phyloP scores from a whole-genome alignment of 495 filamentous ascomycete species.

The Pseudevernia furfuracea region DNA sequence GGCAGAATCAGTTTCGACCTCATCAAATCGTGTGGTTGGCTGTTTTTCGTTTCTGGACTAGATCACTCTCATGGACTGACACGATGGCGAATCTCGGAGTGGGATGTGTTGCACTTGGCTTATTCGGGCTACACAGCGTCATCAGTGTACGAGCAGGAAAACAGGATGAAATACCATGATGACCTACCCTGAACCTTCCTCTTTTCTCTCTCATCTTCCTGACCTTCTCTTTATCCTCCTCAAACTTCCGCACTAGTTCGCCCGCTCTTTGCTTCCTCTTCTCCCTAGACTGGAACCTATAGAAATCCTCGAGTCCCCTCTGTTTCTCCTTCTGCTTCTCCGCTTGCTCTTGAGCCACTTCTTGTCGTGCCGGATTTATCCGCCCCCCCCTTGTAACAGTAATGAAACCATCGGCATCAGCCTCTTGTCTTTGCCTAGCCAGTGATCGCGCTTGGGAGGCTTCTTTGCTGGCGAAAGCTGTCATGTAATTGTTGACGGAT shows the following conservation, averaged over 20 bases:
- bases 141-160: slow-evolving; percentile 17
- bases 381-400: slow-evolving; percentile 75
- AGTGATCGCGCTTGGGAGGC: slow-evolving; percentile 55
- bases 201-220: slow-evolving; percentile 44
- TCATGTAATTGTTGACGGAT: slow-evolving; percentile 76
- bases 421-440: slow-evolving; percentile 58
- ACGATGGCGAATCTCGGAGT: background rate
- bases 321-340: slow-evolving; percentile 67
- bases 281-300: slow-evolving; percentile 88
- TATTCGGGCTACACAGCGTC: slow-evolving; percentile 38
- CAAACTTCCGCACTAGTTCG: slow-evolving; percentile 51
- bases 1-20: background rate
- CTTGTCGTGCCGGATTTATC: slow-evolving; percentile 61
- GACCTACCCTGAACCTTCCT: slow-evolving; percentile 43
- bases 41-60: background rate
- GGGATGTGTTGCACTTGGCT: background rate
- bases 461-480: slow-evolving; percentile 57
- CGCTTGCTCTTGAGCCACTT: slow-evolving; percentile 64
- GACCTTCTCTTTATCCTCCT: slow-evolving; percentile 48
- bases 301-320: slow-evolving; percentile 69
- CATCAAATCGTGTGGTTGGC: background rate
- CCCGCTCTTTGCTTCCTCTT: slow-evolving; percentile 74
- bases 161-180: background rate
- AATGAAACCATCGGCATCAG: slow-evolving; percentile 92
- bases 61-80: too few relatives aligned